Percentiles rank a stretch among this genome's conserved stretches.
Conservation (phyloP, 805 yeast genomes). For the Ogataea haglerorum region DNA sequence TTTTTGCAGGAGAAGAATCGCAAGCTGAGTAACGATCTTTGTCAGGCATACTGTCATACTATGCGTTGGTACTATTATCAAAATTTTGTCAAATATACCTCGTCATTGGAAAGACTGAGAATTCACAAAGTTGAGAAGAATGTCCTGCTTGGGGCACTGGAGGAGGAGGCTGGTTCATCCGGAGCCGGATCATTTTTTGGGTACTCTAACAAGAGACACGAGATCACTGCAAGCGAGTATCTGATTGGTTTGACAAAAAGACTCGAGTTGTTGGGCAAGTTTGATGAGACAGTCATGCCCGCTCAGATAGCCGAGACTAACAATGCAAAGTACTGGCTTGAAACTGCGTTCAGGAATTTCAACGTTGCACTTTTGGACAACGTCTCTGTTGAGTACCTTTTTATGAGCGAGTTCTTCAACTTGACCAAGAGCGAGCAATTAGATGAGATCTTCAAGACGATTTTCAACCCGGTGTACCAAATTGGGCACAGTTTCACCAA, state of each 20-base stretch:
- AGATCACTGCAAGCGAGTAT: conserved; percentile 48
- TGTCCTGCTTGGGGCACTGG: conserved; percentile 22
- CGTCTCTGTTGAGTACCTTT: conserved; percentile 70
- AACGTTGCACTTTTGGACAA: conserved; percentile 73
- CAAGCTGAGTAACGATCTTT: conserved; percentile 66
- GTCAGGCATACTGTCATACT: conserved; percentile 78
- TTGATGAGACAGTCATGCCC: conserved; percentile 63
- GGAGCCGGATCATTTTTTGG: conserved; percentile 16
- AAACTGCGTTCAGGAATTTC: conserved; percentile 69
- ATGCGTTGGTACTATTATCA: conserved; percentile 91
- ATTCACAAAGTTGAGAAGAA: conserved; percentile 51
- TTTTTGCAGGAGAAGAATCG: conserved; percentile 56
- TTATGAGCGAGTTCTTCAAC: conserved; percentile 68
- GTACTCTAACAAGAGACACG: conserved; percentile 4
- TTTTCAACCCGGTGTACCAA: conserved; percentile 51
- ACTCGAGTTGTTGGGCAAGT: conserved; percentile 46
- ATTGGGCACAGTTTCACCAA: conserved; percentile 49
- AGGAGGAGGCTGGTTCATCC: conserved; percentile 16
- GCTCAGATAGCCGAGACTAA: conserved; percentile 84
- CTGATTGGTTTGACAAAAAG: conserved; percentile 56
- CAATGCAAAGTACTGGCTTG: conserved; percentile 59
- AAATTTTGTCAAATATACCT: conserved; percentile 71
- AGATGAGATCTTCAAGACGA: conserved; percentile 42
- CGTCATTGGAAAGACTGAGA: conserved; percentile 64
- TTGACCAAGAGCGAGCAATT: conserved; percentile 44